Percentiles rank a stretch among this genome's conserved stretches.
Evolutionary conservation across 2,329 filamentous ascomycete genomes (phyloP).

Genomic region (Ophiostoma tasmaniense): DNA sequence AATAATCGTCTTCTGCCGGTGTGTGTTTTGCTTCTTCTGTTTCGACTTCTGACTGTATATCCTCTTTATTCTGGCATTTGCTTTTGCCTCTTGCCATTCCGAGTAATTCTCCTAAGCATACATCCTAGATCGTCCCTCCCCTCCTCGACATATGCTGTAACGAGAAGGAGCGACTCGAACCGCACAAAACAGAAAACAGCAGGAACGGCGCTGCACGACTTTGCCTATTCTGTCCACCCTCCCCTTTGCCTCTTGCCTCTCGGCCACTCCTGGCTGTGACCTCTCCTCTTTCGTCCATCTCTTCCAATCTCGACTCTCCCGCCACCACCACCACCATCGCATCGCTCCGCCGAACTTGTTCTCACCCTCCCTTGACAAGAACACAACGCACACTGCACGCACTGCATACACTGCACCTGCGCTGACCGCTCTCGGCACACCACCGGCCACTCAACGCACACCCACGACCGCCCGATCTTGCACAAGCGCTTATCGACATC

Average conservation of each 20-base stretch:
- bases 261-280: background rate
- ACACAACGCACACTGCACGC: background rate
- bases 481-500: conserved; percentile 14
- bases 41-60: background rate
- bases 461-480: background rate
- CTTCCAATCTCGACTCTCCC: background rate
- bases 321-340: background rate
- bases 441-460: background rate
- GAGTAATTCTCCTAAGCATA: background rate
- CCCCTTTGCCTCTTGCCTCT: background rate
- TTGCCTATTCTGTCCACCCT: conserved; percentile 1
- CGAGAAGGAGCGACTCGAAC: background rate
- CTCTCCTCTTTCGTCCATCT: background rate
- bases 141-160: background rate
- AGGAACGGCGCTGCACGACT: conserved; percentile 4
- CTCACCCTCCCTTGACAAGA: background rate
- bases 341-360: background rate
- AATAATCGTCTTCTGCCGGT: conserved; percentile 1
- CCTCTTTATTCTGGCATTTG: background rate
- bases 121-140: background rate
- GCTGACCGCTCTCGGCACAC: conserved; percentile 4
- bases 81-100: background rate
- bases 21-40: background rate
- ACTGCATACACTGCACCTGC: background rate
- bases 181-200: background rate